Conservation (phyloP, 2,329 filamentous ascomycete species). For the Pseudogymnoascus sp. region DNA sequence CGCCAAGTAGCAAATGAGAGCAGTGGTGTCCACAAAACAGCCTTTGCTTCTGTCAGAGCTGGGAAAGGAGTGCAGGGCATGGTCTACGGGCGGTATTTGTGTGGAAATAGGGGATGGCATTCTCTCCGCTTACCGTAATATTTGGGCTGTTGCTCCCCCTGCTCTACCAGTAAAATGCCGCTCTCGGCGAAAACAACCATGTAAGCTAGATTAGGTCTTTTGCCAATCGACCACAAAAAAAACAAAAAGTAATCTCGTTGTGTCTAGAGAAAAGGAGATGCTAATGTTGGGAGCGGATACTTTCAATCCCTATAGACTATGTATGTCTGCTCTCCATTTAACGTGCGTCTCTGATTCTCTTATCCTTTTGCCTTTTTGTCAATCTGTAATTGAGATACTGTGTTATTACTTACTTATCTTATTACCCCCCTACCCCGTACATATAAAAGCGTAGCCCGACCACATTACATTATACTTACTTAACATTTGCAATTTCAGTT, state of each 20-base stretch:
- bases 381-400: neutral
- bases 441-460: too few species aligned
- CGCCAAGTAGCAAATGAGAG: conserved; percentile 9
- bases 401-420: too few species aligned
- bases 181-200: conserved; percentile 12
- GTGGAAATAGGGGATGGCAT: conserved; percentile 5
- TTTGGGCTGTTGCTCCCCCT: neutral
- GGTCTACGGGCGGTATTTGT: neutral
- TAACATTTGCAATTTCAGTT: neutral
- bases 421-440: too few species aligned
- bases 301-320: neutral
- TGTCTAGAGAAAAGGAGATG: neutral
- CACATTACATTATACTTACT: neutral
- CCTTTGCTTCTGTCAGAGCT: neutral
- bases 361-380: neutral
- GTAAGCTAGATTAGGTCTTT: conserved; percentile 5
- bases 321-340: neutral
- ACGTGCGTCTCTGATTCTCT: too few species aligned
- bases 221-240: neutral
- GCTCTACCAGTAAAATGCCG: conserved; percentile 7
- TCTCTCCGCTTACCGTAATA: neutral
- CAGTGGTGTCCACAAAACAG: conserved; percentile 6
- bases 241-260: conserved; percentile 1
- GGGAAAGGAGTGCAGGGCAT: neutral
- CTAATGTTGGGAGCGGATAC: conserved; percentile 1